These are phyloP conservation scores for Cryptococcus deneoformans DNA, from an alignment of 1,284 basidiomycete species.

Conservation along the genomic window DNA sequence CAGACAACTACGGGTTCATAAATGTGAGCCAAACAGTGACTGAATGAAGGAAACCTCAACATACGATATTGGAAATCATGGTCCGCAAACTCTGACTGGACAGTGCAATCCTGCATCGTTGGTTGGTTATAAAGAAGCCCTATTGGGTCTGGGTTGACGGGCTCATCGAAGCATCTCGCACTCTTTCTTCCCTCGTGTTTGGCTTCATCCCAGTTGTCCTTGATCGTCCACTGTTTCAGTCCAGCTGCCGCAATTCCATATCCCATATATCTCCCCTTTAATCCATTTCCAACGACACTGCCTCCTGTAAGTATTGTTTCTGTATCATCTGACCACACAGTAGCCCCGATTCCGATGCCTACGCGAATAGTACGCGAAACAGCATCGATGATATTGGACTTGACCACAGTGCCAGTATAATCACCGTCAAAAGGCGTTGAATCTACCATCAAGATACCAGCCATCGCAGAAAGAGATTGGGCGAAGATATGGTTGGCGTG, in stretches of 20 bases:
- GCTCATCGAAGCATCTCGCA: conserved; percentile 45
- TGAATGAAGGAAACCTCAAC: conserved; percentile 10
- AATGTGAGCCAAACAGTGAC: not conserved
- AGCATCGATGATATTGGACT: conserved; percentile 49
- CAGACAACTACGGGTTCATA: conserved; percentile 29
- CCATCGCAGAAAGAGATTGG: conserved; percentile 41
- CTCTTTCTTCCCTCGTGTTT: conserved; percentile 41
- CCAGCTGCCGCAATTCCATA: conserved; percentile 50
- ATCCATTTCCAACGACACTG: conserved; percentile 35
- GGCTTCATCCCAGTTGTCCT: conserved; percentile 47
- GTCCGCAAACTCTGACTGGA: conserved; percentile 47
- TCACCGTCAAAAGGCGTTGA: conserved; percentile 49
- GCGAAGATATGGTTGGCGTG: conserved; percentile 47
- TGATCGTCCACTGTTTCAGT: conserved; percentile 42
- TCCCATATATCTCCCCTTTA: conserved; percentile 48
- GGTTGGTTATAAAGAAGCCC: conserved; percentile 38
- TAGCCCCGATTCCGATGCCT: conserved; percentile 51
- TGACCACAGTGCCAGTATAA: conserved; percentile 46
- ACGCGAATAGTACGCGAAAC: conserved; percentile 47
- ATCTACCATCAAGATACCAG: conserved; percentile 53
- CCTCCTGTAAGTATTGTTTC: conserved; percentile 45
- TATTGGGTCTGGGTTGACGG: conserved; percentile 45
- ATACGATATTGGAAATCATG: conserved; percentile 48
- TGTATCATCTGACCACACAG: conserved; percentile 50
- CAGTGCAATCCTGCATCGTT: conserved; percentile 30